Conservation (phyloP, 495 filamentous ascomycete genomes). For the Tuber indicum region DNA sequence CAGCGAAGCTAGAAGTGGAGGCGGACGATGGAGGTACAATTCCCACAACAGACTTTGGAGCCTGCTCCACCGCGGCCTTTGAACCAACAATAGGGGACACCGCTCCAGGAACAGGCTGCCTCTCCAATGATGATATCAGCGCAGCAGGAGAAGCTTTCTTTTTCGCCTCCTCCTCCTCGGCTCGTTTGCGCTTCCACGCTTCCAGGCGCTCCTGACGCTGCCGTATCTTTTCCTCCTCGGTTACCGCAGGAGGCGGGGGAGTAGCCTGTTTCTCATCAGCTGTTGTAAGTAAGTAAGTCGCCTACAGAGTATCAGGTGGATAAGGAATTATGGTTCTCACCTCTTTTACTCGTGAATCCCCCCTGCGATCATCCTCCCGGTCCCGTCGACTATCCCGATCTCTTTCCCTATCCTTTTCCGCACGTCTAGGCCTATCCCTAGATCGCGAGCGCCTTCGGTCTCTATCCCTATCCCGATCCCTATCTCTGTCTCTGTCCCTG, state of each 20-base stretch:
- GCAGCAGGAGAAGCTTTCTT: constrained; percentile 59
- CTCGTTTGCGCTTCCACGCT: constrained; percentile 86
- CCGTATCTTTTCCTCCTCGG: constrained; percentile 77
- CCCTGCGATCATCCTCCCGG: constrained; percentile 64
- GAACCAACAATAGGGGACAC: constrained; percentile 51
- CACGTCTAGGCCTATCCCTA: constrained; percentile 31
- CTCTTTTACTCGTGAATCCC: constrained; percentile 63
- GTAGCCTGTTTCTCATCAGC: constrained; percentile 55
- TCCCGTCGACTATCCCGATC: constrained; percentile 49
- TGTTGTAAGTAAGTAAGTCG: not conserved
- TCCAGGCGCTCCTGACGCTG: constrained; percentile 77
- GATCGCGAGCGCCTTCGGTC: constrained; percentile 47
- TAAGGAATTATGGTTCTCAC: constrained; percentile 47
- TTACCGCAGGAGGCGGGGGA: constrained; percentile 52
- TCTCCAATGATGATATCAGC: constrained; percentile 52
- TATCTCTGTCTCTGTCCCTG: constrained; percentile 54
- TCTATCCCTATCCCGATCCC: constrained; percentile 53
- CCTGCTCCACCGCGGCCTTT: constrained; percentile 48
- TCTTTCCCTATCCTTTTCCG: constrained; percentile 49
- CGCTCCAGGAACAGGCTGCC: constrained; percentile 46
- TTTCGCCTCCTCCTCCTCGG: constrained; percentile 68
- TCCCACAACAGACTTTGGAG: constrained; percentile 59
- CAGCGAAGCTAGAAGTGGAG: constrained; percentile 45
- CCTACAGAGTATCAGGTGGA: constrained; percentile 44
- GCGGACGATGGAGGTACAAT: constrained; percentile 52